These are phyloP conservation scores for Pelagomonas calceolata DNA, from an alignment of 108 stramenopile genomes.

Conservation along the genomic window DNA sequence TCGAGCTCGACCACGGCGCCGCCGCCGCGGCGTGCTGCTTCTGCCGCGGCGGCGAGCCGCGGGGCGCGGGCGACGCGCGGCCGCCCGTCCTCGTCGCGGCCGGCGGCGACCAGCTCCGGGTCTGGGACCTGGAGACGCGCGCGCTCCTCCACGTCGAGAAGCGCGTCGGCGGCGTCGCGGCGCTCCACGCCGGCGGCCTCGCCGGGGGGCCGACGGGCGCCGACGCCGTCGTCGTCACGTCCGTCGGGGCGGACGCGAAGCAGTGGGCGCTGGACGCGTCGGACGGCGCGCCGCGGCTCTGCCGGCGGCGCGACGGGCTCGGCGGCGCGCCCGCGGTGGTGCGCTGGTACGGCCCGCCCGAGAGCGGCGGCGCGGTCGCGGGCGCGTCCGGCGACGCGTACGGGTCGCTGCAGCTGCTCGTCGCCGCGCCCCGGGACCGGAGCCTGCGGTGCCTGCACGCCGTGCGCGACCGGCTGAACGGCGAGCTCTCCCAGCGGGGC, in stretches of 20 bases:
- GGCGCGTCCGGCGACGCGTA: constrained; percentile 14
- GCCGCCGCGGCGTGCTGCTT: neutral
- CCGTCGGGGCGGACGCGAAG: constrained; percentile 25
- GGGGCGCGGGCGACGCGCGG: constrained; percentile 8
- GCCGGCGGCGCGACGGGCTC: constrained; percentile 25
- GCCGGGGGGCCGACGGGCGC: constrained; percentile 6
- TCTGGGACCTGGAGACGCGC: constrained; percentile 43
- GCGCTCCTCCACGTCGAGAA: constrained; percentile 30
- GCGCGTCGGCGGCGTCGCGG: constrained; percentile 9
- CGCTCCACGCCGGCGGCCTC: constrained; percentile 2
- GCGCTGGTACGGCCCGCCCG: constrained; percentile 32
- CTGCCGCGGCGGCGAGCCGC: constrained; percentile 14
- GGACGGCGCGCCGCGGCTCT: constrained; percentile 31
- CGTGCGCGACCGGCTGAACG: constrained; percentile 28
- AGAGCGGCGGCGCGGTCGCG: constrained; percentile 28
- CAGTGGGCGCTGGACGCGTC: constrained; percentile 37
- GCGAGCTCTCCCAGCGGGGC: constrained; percentile 32
- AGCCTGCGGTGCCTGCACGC: constrained; percentile 36
- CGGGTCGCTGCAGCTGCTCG: constrained; percentile 21
- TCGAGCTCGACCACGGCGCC: neutral
- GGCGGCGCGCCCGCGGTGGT: neutral
- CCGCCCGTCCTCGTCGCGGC: constrained; percentile 30
- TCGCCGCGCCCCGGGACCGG: constrained; percentile 24
- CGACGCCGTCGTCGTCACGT: constrained; percentile 29
- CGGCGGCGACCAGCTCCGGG: constrained; percentile 14